Conservation (phyloP, 2,329 filamentous ascomycete species). For the Botrytis pseudocinerea region DNA sequence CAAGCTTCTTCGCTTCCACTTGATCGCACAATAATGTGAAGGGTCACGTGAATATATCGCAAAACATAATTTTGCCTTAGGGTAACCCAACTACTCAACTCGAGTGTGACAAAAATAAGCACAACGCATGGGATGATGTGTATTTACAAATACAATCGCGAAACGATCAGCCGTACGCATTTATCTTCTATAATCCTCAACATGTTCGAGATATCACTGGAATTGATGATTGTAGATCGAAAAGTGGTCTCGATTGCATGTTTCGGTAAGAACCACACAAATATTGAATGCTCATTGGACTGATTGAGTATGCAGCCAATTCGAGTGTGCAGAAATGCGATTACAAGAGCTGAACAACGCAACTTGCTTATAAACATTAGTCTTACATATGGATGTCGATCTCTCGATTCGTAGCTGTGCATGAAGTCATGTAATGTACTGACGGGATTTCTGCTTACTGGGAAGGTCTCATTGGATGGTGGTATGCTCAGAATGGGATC, state of each 20-base stretch:
- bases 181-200: not conserved
- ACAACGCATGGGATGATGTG: not conserved
- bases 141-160: not conserved
- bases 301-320: not conserved
- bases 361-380: not conserved
- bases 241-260: not conserved
- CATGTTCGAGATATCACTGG: not conserved
- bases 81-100: not conserved
- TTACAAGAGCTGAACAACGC: slow-evolving; percentile 7
- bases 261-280: not conserved
- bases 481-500: not conserved
- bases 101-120: not conserved
- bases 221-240: not conserved
- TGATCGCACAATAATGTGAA: not conserved
- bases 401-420: not conserved
- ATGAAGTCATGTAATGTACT: not conserved
- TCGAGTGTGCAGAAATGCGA: not conserved
- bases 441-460: not conserved
- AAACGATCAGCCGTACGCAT: not conserved
- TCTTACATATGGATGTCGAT: not conserved
- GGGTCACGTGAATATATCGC: not conserved
- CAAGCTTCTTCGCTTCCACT: not conserved
- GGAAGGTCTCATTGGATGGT: not conserved
- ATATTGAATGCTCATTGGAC: not conserved
- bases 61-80: not conserved